Evolutionary conservation across 768 basidiomycete genomes (phyloP), one percentile per base, ranked within the genome.

Genomic region (Ramaria sp.): DNA sequence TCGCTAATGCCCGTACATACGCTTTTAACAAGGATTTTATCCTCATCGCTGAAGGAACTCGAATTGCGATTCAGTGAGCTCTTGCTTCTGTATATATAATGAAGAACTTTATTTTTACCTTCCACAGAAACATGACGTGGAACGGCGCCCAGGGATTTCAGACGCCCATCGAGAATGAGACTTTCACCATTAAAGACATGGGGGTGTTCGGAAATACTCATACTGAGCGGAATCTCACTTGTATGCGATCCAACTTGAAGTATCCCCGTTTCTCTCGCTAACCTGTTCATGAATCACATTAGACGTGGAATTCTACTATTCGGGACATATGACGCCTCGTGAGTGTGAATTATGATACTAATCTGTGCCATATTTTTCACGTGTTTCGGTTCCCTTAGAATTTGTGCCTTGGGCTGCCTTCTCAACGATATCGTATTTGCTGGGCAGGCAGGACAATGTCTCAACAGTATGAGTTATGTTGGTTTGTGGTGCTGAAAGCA

Each of bases 271-370:
- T 27, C 24, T 22, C 45, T 10, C 8, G 24, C 25, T 47, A 1
- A 30, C 5, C 28, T 16, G 27, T 16, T 24, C 28, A 8, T 47
- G 18, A 30, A 27, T 47, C 24, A 10, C 9, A 3, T 38, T 47
- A 80, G 78, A 76, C 58, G 73, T 79, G 45, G 78, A 81, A 60
- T 79, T 79, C 61, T 76, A 67, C 61, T 77, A 68, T 61, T 78
- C 77, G 55, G 77, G 78, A 43, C 78, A 78, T 67, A 78, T 78
- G 77, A 79, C 77, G 5, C 78, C 77, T 52, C 77, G 77, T 78
- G 64, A 61, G 71, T 59, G 25, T 34, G 10, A 41, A 18, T 27
- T 36, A 5, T 32, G 24, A 36, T 15, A 20, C 30, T 24, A 25
- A 1, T 55, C 3, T 3, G 6, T 10, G 7, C 20, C 18, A n/a